phyloP scores from a whole-genome alignment of 2,329 filamentous ascomycete genomes.

The Xylaria sp. region DNA sequence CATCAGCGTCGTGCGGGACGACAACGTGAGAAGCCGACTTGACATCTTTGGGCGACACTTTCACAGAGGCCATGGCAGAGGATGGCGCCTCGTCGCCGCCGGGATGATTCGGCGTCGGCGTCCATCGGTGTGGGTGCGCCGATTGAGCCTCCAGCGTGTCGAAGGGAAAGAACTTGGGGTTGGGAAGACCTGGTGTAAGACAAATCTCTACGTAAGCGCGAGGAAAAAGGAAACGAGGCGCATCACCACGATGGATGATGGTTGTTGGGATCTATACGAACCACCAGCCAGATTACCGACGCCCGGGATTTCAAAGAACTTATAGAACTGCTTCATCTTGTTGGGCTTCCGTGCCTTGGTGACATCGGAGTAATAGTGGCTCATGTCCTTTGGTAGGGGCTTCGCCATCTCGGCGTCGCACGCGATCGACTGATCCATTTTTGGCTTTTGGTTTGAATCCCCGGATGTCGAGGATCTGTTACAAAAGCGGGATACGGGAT shows the following conservation, averaged over 20 bases:
- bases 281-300: constrained; percentile 68
- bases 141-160: constrained; percentile 86
- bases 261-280: constrained; percentile 39
- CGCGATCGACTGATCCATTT: constrained; percentile 31
- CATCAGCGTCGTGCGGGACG: constrained; percentile 62
- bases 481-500: constrained; percentile 1
- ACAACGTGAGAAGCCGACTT: constrained; percentile 60
- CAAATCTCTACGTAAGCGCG: neutral
- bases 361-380: constrained; percentile 76
- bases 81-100: constrained; percentile 39
- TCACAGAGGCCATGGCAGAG: constrained; percentile 26
- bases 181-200: constrained; percentile 70
- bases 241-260: neutral
- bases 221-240: neutral
- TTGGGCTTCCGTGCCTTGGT: constrained; percentile 70
- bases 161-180: constrained; percentile 83
- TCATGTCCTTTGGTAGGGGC: constrained; percentile 70
- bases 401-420: constrained; percentile 36
- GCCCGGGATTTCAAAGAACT: constrained; percentile 74
- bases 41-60: constrained; percentile 7
- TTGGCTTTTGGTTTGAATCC: neutral
- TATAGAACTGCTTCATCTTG: constrained; percentile 81
- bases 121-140: constrained; percentile 76
- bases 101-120: constrained; percentile 69
- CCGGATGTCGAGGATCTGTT: neutral